Base-by-base conservation (phyloP, 164 flowering plant species). In the Vitis rupestris region DNA sequence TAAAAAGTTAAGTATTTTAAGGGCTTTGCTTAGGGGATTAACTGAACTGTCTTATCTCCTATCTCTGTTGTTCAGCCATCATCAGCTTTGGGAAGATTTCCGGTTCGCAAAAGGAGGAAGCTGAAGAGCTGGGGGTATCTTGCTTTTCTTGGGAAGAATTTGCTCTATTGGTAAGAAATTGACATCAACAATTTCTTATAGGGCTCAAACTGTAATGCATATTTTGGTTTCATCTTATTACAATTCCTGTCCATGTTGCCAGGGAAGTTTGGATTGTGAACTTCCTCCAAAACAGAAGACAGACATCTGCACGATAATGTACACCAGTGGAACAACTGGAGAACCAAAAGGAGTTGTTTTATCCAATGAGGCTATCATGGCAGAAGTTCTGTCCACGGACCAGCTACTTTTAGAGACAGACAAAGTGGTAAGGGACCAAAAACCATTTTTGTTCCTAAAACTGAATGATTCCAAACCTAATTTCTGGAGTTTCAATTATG, bases 271-370 rank as follows among this genome's bases (percentile, higher is more conserved):
- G 71, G 79, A 81, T 62, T 72, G 73, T 65, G 79, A 92, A 68
- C 79, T 92, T n/a, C 97, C 98, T 66, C 76, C 72, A 8, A 92
- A 84, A 77, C 73, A 79, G 58, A 87, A 72, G 80, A 80, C 77
- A 59, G 89, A 89, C 56, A 77, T 88, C 11, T 86, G 88, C 82
- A 90, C 97, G 13, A 91, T 96, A 79, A 90, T 96, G 98, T 93
- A 96, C 67, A 93, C 98, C 0, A 96, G 99, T 81, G 99, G 99
- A 68, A 96, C 99, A 23, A 96, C 97, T 0, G 99, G 99, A 67
- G 98, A 96, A 57, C 99, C 99, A 50, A 96, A 96, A 79, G 99
- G 99, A 16, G 99, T 96, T 27, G 75, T 94, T 61, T 74, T 96
- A 31, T 80, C 78, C 16, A 90, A 86, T 70, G 82, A 50, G 48